Base-by-base conservation (phyloP, 1,284 basidiomycete genomes). In the Cutaneotrichosporon dermatis region DNA sequence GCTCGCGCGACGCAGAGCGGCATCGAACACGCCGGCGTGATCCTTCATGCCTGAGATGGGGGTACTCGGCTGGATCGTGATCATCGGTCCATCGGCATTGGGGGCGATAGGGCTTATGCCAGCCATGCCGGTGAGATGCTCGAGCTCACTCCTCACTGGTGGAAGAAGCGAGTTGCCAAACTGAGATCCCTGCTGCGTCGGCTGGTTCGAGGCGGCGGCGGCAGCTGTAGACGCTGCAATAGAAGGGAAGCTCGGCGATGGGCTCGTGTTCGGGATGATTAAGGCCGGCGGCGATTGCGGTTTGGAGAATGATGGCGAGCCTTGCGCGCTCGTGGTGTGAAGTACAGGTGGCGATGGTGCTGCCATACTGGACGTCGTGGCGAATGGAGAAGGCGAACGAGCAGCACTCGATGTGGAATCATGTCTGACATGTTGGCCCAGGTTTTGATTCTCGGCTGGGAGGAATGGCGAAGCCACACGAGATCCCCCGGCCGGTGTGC, bases 61-160 rank as follows among this genome's bases (percentile, higher is more conserved):
- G 9, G 78, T 79, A 55, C 75, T 77, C 1, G 78, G 78, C 55
- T 78, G 76, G n/a, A 79, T 73, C 53, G 70, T 75, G 63, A 79
- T 79, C 69, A 75, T 75, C 6, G 77, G 78, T 3, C 76, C 76
- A 55, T 76, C 77, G 2, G 72, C 72, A 57, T 67, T 75, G 7
- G 74, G 70, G 4, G 66, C 74, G 40, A 77, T 76, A 5, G 75
- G 75, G 53, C 72, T 74, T 62, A 77, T 75, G 6, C 75, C 75
- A 13, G 71, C 72, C 74, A 77, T 77, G 25, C 75, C 75, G 0
- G 73, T 71, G 42, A 75, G 43, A 45, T 69, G 69, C 49, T 71
- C 69, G n/a, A 76, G 59, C 12, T 68, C 68, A 0, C 74, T 74
- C 57, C 76, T 75, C 12, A 64, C 65, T 5, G 75, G 75, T 8